These are phyloP conservation scores for Aurantiochytrium sp. DNA, from an alignment of 108 stramenopile species.

Conservation along the genomic window DNA sequence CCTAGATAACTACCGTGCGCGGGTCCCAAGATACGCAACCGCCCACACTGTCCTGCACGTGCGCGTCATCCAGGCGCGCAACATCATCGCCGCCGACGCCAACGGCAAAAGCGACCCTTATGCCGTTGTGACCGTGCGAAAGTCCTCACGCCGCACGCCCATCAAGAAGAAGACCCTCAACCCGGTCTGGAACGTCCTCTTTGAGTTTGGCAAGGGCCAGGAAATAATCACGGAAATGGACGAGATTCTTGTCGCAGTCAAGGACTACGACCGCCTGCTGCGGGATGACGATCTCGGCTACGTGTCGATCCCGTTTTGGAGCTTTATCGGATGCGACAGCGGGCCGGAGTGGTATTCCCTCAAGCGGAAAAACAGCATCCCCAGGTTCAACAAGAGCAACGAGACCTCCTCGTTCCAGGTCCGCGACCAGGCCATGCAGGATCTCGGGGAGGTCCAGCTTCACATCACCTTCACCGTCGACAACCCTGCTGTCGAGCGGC, in stretches of 20 bases:
- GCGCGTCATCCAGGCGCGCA: neutral
- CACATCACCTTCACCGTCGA: neutral
- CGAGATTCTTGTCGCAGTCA: neutral
- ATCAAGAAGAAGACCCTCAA: neutral
- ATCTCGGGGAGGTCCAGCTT: neutral
- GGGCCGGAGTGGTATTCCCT: neutral
- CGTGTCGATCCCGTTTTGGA: neutral
- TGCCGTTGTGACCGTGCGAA: neutral
- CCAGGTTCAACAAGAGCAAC: neutral
- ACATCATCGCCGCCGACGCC: neutral
- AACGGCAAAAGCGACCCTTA: slow-evolving; percentile 24
- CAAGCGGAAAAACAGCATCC: neutral
- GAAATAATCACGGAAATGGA: neutral
- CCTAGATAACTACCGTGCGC: neutral
- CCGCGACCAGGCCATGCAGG: neutral
- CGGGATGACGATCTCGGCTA: slow-evolving; percentile 7
- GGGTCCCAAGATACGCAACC: neutral
- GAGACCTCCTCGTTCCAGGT: neutral
- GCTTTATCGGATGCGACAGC: neutral
- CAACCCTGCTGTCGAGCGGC: neutral
- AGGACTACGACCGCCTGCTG: neutral
- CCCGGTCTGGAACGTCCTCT: neutral
- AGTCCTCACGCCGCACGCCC: neutral
- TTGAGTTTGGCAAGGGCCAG: neutral
- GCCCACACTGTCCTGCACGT: neutral